Percentiles rank a stretch among this genome's conserved stretches.
These are phyloP conservation scores for Globisporangium paroecandrum DNA, from an alignment of 352 stramenopile genomes.

Conservation along the genomic window DNA sequence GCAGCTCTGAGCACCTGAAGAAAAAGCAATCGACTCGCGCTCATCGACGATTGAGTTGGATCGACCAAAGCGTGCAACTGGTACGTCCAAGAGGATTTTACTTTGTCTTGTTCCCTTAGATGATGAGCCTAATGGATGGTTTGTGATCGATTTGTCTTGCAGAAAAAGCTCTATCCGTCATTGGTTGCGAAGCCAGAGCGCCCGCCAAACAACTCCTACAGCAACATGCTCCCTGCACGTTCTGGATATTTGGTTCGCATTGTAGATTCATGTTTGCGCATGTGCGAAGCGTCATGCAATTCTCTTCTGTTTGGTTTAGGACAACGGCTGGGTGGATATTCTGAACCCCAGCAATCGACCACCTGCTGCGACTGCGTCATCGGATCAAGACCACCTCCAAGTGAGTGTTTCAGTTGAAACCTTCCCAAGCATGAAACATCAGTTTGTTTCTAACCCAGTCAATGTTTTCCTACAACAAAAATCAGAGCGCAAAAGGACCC, in stretches of 20 bases:
- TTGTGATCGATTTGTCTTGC: neutral
- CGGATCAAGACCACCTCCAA: slow-evolving; percentile 11
- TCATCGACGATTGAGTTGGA: slow-evolving; percentile 53
- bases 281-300: neutral
- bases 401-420: neutral
- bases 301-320: slow-evolving; percentile 24
- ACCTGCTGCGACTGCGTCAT: neutral
- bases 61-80: slow-evolving; percentile 63
- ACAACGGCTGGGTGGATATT: slow-evolving; percentile 70
- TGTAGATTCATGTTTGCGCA: neutral
- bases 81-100: slow-evolving; percentile 23
- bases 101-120: neutral
- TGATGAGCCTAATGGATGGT: neutral
- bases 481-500: neutral
- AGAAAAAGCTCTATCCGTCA: slow-evolving; percentile 58
- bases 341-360: slow-evolving; percentile 25
- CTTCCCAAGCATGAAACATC: neutral
- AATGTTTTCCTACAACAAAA: neutral
- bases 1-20: slow-evolving; percentile 15
- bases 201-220: slow-evolving; percentile 76
- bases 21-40: slow-evolving; percentile 21
- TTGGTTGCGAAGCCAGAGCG: slow-evolving; percentile 60
- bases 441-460: neutral
- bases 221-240: slow-evolving; percentile 63
- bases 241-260: neutral